Percentiles rank a stretch among this genome's conserved stretches.
Conservation (phyloP, 2,329 filamentous ascomycete species). For the Fusarium heterosporum region DNA sequence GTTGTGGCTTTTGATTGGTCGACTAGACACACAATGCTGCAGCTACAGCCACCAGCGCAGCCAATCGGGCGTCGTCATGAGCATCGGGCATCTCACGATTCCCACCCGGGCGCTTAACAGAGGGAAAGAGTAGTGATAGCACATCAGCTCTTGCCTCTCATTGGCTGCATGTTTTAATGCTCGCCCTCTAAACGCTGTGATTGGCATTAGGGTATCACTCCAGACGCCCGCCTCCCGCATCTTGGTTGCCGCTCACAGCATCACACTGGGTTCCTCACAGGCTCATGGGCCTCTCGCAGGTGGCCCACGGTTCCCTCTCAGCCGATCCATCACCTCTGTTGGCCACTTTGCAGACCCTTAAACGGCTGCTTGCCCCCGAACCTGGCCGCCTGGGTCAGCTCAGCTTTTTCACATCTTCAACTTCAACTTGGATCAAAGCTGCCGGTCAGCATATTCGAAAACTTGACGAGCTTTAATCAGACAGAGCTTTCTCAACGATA, state of each 20-base stretch:
- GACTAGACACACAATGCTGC: slow-evolving; percentile 18
- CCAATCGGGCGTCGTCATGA: slow-evolving; percentile 46
- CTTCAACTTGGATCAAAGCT: slow-evolving; percentile 18
- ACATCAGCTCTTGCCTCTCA: slow-evolving; percentile 35
- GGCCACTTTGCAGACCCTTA: slow-evolving; percentile 45
- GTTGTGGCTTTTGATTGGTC: slow-evolving; percentile 43
- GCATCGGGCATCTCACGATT: slow-evolving; percentile 34
- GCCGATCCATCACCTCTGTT: slow-evolving; percentile 12
- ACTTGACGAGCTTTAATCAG: slow-evolving; percentile 11
- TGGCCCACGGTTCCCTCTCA: slow-evolving; percentile 12
- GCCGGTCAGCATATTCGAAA: slow-evolving; percentile 30
- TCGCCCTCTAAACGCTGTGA: slow-evolving; percentile 30
- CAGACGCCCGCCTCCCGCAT: slow-evolving; percentile 34
- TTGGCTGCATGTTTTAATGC: slow-evolving; percentile 42
- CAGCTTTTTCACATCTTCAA: slow-evolving; percentile 21
- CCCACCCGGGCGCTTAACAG: slow-evolving; percentile 51
- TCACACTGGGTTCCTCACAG: slow-evolving; percentile 31
- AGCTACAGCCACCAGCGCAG: slow-evolving; percentile 28
- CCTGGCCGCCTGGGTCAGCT: slow-evolving; percentile 6
- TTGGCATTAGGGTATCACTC: slow-evolving; percentile 34
- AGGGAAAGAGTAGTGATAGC: slow-evolving; percentile 34
- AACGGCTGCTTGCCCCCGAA: slow-evolving; percentile 45
- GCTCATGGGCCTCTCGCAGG: slow-evolving; percentile 21
- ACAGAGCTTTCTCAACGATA: slow-evolving; percentile 5
- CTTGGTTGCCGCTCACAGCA: slow-evolving; percentile 32